These are phyloP conservation scores for Typha latifolia DNA, from an alignment of 176 grass and related monocot species.

Conservation along the genomic window DNA sequence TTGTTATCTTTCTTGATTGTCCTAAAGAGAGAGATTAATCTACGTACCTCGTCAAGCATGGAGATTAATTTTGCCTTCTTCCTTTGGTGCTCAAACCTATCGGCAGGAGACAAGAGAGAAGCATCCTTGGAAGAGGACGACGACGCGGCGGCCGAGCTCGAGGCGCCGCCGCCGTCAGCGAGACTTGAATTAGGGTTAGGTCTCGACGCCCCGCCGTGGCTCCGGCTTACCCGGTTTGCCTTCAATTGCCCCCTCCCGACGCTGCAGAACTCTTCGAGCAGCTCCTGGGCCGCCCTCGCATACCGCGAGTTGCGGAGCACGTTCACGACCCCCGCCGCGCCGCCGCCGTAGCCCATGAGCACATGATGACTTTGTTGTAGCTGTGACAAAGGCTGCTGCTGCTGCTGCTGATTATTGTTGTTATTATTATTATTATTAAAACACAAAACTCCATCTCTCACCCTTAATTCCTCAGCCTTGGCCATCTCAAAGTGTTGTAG, in stretches of 20 bases:
- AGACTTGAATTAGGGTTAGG: slow-evolving; percentile 48
- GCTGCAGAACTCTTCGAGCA: slow-evolving; percentile 44
- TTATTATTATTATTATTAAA: neutral
- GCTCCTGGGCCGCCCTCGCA: slow-evolving; percentile 7
- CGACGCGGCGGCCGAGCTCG: slow-evolving; percentile 42
- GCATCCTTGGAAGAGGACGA: slow-evolving; percentile 56
- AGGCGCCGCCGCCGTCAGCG: slow-evolving; percentile 26
- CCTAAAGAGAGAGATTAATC: neutral
- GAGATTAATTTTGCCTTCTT: slow-evolving; percentile 97
- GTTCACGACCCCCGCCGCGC: neutral
- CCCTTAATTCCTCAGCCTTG: slow-evolving; percentile 6
- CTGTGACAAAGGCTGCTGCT: slow-evolving; percentile 7
- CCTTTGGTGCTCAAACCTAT: slow-evolving; percentile 87
- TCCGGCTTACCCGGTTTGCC: slow-evolving; percentile 20
- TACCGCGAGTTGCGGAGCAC: slow-evolving; percentile 17
- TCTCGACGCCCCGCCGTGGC: slow-evolving; percentile 18
- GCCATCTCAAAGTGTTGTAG: slow-evolving; percentile 16
- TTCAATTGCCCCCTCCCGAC: slow-evolving; percentile 75
- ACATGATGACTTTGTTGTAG: neutral
- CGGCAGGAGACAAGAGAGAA: slow-evolving; percentile 72
- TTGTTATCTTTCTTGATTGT: too few species aligned
- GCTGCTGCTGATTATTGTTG: neutral
- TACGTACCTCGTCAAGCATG: slow-evolving; percentile 98
- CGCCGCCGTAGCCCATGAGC: neutral
- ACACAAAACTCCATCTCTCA: slow-evolving; percentile 3